Base-by-base conservation (phyloP, 2,329 filamentous ascomycete genomes). In the Metarhizium anisopliae region DNA sequence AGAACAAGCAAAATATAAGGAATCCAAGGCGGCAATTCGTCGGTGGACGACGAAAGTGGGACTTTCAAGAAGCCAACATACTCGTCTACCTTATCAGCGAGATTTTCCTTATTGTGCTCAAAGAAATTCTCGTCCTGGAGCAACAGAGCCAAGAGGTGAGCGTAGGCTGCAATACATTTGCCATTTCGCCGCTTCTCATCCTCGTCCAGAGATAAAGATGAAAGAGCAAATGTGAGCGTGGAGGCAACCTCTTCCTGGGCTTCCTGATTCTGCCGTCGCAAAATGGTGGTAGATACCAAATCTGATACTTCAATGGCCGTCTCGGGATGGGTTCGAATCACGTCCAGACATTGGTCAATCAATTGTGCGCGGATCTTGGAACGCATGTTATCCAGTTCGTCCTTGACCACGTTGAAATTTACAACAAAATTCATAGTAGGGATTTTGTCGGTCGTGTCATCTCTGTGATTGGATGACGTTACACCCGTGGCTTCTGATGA, bases 231-330 rank as follows among this genome's bases (percentile, higher is more conserved):
- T 4, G 92, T 86, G 50, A 99, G 75, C 0, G 91, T 95, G 52
- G 86, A 83, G 16, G 89, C 91, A 61, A 95, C 87, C 55, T 94
- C 89, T 59, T 84, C 82, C 45, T 86, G 72, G 65, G 79, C 66
- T 55, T 80, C 76, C 70, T 81, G 65, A 70, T 79, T 62, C 70
- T 79, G 60, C 70, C 82, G 67, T 81, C 84, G 65, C 67, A 81
- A 61, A 74, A 86, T 82, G 29, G 90, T 86, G 3, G 86, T 85
- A 42, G 82, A 82, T 55, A 99, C 92, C 20, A 99, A 77, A 64
- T 96, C 92, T 0, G 91, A 84, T 50, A 99, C 78, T 66, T 97
- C 93, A 63, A 96, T 94, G 0, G 94, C 95, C 11, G 93, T 85
- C 62, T 89, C 85, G 14, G 92, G 86, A 63, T 97, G 92, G 42